Base-by-base conservation (phyloP, 1,284 basidiomycete species). In the Thecaphora thlaspeos region DNA sequence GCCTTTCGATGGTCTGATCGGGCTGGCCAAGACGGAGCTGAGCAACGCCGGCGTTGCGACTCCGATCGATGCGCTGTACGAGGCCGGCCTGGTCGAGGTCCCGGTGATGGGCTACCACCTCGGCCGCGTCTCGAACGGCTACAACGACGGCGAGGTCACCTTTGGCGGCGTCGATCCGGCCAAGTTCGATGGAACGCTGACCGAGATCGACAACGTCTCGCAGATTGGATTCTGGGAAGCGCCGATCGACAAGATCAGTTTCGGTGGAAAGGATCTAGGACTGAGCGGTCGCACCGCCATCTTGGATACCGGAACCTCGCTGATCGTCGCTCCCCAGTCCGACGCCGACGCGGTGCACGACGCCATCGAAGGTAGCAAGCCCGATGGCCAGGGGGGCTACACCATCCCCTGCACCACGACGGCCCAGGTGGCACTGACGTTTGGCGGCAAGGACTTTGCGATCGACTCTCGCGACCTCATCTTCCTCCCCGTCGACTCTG, bases 101-200 rank as follows among this genome's bases (percentile, higher is more conserved):
- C 84, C 88, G 4, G 87, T 92, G 72, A 85, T 87, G 19, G 89
- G 88, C 14, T 91, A 85, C 82, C 89, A 88, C 78, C 85, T 93
- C 50, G 84, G 88, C 2, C 86, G 90, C 51, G 80, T 87, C 36
- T 82, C 85, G 11, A 75, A 75, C 41, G 81, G 83, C 61, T 81
- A 82, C 73, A 88, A 90, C 74, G 87, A 90, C 68, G 89, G 90
- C 48, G 83, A 88, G 78, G 82, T 77, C 10, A 90, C 89, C 3
- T 89, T 91, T 70, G 89, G 89, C 43, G 88, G 84, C 10, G 82
- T 90, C 41, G 88, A 91, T 78, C n/a, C 78, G 11, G 81, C 82
- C 59, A 88, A 88, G 51, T 75, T 64, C 46, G 43, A 43, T 4
- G 74, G 76, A 4, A 48, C 44, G 34, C 58, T 79, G 21, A 68